These are phyloP conservation scores for Taphrina betulina DNA, from an alignment of 1,139 yeast genomes.

Conservation along the genomic window DNA sequence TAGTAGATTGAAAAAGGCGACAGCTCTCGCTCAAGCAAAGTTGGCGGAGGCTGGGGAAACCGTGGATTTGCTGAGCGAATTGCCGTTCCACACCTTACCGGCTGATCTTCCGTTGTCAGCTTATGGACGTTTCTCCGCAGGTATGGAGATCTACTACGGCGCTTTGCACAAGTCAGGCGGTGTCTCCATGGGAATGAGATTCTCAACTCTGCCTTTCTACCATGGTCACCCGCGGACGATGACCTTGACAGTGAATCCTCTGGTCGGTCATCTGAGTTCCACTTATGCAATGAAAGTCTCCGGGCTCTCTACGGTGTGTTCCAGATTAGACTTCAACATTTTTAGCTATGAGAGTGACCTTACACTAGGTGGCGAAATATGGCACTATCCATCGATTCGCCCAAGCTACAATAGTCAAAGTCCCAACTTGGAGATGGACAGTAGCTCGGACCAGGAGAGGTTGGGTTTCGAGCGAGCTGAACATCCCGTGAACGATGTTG, in stretches of 20 bases:
- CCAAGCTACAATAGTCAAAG: neutral
- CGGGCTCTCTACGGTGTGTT: constrained; percentile 58
- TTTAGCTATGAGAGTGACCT: constrained; percentile 88
- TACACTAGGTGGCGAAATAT: constrained; percentile 81
- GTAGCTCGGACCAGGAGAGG: neutral
- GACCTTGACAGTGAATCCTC: constrained; percentile 84
- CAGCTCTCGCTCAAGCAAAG: constrained; percentile 12
- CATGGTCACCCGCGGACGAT: constrained; percentile 87
- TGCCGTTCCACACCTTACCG: constrained; percentile 7
- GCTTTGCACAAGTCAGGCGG: constrained; percentile 59
- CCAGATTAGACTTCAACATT: constrained; percentile 83
- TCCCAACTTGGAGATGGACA: neutral
- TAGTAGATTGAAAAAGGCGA: neutral
- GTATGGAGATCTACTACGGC: constrained; percentile 90
- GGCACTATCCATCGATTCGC: constrained; percentile 48
- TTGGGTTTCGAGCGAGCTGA: constrained; percentile 22
- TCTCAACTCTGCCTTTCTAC: constrained; percentile 79
- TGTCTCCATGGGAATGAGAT: constrained; percentile 76
- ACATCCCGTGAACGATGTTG: constrained; percentile 5
- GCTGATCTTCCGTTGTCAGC: constrained; percentile 46
- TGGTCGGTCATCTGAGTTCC: constrained; percentile 84
- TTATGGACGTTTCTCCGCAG: constrained; percentile 58
- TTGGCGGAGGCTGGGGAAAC: constrained; percentile 7
- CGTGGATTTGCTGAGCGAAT: neutral
- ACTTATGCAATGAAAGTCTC: constrained; percentile 76